Percentiles rank a stretch among this genome's conserved stretches.
Evolutionary conservation across 345 rosid species (phyloP).

Genomic region (Noccaea bulbosa): DNA sequence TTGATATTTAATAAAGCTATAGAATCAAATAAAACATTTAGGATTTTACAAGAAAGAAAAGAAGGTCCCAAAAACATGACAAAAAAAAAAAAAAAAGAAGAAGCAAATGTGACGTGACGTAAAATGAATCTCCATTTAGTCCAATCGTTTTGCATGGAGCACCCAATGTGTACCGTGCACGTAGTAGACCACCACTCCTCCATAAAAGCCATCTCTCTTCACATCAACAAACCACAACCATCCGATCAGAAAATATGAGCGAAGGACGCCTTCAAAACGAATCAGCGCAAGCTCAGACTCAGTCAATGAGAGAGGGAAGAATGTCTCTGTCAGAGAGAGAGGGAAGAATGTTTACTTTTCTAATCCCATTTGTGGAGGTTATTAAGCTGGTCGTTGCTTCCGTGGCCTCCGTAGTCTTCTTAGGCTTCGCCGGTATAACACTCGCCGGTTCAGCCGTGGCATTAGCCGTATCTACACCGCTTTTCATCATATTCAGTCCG

Average conservation of each 20-base stretch:
- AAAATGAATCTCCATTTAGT: constrained; percentile 23
- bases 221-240: constrained; percentile 31
- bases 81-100: not conserved
- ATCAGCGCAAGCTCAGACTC: not conserved
- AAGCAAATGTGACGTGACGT: constrained; percentile 36
- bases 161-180: constrained; percentile 41
- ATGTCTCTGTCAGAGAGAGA: constrained; percentile 12
- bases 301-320: not conserved
- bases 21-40: constrained; percentile 7
- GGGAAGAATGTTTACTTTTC: constrained; percentile 22
- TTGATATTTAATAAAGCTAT: constrained; percentile 10
- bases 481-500: constrained; percentile 80
- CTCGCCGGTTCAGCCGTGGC: constrained; percentile 66
- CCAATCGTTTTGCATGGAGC: constrained; percentile 42
- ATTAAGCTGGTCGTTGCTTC: constrained; percentile 48
- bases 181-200: constrained; percentile 33
- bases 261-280: not conserved
- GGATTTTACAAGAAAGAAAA: constrained; percentile 23
- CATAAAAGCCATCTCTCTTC: constrained; percentile 36
- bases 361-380: constrained; percentile 32
- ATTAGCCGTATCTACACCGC: constrained; percentile 66
- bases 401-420: constrained; percentile 65
- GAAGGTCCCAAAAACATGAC: constrained; percentile 39
- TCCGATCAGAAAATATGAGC: constrained; percentile 21
- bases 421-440: constrained; percentile 62